Evolutionary conservation across 257 asterid genomes (phyloP).

Genomic region (Anisodus tanguticus): DNA sequence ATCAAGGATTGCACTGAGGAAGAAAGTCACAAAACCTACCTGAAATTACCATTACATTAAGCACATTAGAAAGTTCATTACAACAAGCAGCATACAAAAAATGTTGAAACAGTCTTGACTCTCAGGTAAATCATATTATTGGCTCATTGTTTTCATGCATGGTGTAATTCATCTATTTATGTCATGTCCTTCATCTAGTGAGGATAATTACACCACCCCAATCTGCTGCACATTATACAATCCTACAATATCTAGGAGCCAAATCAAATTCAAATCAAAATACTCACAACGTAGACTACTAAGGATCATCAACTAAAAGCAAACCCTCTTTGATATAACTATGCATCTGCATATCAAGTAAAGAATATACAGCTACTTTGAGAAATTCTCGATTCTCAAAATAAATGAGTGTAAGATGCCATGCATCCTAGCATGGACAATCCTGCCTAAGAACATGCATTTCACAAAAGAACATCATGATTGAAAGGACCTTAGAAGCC

Average conservation of each 20-base stretch:
- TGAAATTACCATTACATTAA: conserved; percentile 49
- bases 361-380: not conserved
- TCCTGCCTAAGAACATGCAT: not conserved
- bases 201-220: not conserved
- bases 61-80: conserved; percentile 20
- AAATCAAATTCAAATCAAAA: not conserved
- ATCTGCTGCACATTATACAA: conserved; percentile 24
- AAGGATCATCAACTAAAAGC: not conserved
- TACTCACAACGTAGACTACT: not conserved
- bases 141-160: not conserved
- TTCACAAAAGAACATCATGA: not conserved
- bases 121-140: conserved; percentile 8
- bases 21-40: conserved; percentile 91
- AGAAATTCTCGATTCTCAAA: not conserved
- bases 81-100: conserved; percentile 14
- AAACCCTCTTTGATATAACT: conserved; percentile 17
- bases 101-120: conserved; percentile 10
- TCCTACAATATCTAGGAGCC: conserved; percentile 1
- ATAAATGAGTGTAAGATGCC: not conserved
- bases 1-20: conserved; percentile 92
- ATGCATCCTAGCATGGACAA: not conserved
- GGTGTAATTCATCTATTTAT: conserved; percentile 2
- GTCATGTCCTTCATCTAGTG: not conserved
- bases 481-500: conserved; percentile 25
- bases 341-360: conserved; percentile 22